Base-by-base conservation (phyloP, 306 rosid genomes). In the Ceratonia siliqua region DNA sequence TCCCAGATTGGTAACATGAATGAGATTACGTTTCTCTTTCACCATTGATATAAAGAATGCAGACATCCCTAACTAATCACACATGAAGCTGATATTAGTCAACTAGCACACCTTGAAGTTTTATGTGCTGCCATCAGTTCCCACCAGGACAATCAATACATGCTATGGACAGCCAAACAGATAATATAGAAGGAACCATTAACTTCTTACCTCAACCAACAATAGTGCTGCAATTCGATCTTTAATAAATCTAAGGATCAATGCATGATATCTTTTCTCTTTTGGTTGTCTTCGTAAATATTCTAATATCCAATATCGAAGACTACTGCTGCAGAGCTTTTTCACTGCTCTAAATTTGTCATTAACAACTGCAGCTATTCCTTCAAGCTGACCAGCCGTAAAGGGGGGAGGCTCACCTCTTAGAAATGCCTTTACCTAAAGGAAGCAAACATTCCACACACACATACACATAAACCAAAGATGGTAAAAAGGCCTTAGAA, bases 281-380 rank as follows among this genome's bases (percentile, higher is more conserved):
- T 86, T 90, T 9, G 98, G 88, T 78, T 89, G 97, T 84, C 90
- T 86, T 80, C 98, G 83, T 70, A 92, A 89, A 85, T 78, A 90
- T 87, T 95, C 97, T 55, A 95, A 67, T 64, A 89, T 85, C 99
- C 99, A 95, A 77, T 95, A 92, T 15, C 97, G 92, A 58, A 90
- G 97, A 72, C 97, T 90, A 72, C 73, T 82, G 84, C 48, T 74
- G 74, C 82, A 70, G 65, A 95, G 98, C 79, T 70, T 92, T 84
- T 82, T 95, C 76, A 78, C 93, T 73, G 88, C 54, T 85, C 87
- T 92, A 69, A 73, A 30, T 76, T 79, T 87, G 63, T 86, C 88
- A 80, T 87, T 89, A 49, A 85, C 86, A 73, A 17, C 81, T 25
- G 96, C 84, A 48, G 96, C 92, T 54, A 90, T 85, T 52, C 89